Evolutionary conservation across 345 rosid genomes (phyloP).

Genomic region (Trapa incisa): DNA sequence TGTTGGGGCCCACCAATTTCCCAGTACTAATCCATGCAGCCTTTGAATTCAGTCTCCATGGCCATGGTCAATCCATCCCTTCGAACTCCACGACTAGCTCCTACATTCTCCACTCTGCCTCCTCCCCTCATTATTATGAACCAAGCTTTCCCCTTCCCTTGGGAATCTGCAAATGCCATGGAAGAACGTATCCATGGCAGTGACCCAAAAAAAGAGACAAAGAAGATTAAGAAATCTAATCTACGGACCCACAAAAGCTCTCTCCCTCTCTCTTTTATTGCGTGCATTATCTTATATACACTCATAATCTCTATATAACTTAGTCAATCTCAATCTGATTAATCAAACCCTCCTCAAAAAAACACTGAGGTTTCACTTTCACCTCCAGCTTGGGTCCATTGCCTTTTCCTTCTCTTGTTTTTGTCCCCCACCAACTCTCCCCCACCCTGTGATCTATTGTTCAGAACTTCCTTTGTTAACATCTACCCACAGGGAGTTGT

Average conservation of each 20-base stretch:
- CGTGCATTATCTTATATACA: conserved; percentile 24
- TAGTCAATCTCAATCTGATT: conserved; percentile 16
- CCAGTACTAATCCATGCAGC: conserved; percentile 25
- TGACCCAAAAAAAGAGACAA: conserved; percentile 25
- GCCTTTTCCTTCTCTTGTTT: background rate
- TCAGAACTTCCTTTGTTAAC: conserved; percentile 49
- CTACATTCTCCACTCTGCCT: conserved; percentile 9
- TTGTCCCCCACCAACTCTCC: background rate
- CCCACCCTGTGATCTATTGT: conserved; percentile 1
- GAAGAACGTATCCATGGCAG: conserved; percentile 24
- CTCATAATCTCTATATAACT: conserved; percentile 26
- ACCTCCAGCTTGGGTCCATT: conserved; percentile 6
- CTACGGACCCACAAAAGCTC: background rate
- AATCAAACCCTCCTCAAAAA: conserved; percentile 25
- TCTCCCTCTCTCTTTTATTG: conserved; percentile 15
- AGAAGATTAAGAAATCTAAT: conserved; percentile 16
- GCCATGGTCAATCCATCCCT: conserved; percentile 3
- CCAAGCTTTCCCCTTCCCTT: conserved; percentile 23
- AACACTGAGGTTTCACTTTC: conserved; percentile 24
- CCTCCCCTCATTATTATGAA: background rate
- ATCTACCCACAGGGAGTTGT: conserved; percentile 47
- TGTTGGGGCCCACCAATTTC: conserved; percentile 24
- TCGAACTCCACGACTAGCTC: conserved; percentile 12
- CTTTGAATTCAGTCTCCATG: conserved; percentile 31
- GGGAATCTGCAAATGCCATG: conserved; percentile 80